Conservation (phyloP, 75 land plant species). For the Cupressus sempervirens region DNA sequence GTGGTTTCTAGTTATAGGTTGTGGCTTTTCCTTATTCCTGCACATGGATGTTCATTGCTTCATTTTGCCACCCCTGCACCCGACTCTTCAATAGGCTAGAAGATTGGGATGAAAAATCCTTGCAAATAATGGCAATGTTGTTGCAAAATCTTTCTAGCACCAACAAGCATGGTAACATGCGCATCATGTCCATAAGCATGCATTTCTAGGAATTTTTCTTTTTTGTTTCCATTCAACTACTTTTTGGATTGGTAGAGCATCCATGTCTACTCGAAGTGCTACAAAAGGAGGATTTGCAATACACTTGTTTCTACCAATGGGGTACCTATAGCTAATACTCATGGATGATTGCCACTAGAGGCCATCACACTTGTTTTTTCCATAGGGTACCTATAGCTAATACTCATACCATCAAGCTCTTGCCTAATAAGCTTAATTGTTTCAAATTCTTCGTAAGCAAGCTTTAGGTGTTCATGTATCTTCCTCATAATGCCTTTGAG, state of each 20-base stretch:
- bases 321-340: too few species aligned
- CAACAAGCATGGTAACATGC: conserved; percentile 67
- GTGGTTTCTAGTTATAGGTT: too few species aligned
- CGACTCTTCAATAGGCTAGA: too few species aligned
- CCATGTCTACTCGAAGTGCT: conserved; percentile 69
- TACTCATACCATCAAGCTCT: conserved; percentile 46
- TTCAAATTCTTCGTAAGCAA: conserved; percentile 55
- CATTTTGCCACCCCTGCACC: too few species aligned
- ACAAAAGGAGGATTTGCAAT: conserved; percentile 45
- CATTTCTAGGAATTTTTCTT: conserved; percentile 64
- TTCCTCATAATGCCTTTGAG: conserved; percentile 33
- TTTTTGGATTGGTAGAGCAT: conserved; percentile 72
- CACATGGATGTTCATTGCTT: too few species aligned
- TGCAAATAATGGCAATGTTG: conserved; percentile 24
- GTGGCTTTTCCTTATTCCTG: too few species aligned
- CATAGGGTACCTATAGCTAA: conserved; percentile 43
- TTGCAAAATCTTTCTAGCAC: conserved; percentile 59
- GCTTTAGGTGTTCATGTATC: conserved; percentile 55
- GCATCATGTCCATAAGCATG: conserved; percentile 79
- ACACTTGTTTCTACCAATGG: too few species aligned
- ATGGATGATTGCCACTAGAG: conserved; percentile 47
- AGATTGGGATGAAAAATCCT: too few species aligned
- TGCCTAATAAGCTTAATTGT: conserved; percentile 46
- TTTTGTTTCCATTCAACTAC: conserved; percentile 58
- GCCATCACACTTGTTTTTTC: conserved; percentile 64